Evolutionary conservation across 192 early-diverging fungal genomes (phyloP), one percentile per base, ranked within the genome.

Genomic region (Backusella tuberculispora): DNA sequence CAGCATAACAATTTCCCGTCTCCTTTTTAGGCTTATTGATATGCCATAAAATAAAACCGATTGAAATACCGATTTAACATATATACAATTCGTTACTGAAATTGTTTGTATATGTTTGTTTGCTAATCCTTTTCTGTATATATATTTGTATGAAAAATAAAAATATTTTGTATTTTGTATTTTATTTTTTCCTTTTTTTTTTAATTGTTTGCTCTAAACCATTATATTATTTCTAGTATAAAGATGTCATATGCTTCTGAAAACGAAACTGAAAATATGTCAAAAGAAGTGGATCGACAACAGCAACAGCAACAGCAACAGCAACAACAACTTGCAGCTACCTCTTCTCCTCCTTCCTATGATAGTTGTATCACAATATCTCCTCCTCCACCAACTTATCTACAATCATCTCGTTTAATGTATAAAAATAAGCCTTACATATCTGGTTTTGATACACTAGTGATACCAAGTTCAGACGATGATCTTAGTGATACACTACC

Each of bases 21-120:
- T 60, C 53, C 53, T 60, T 60, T 60, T 60, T 60, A 26, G 10
- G 53, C 29, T 34, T 26, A 24, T 5, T 60, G 53, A 60, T 60
- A 60, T 60, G 53, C 53, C 53, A 60, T 60, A 60, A 60, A 10
- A 26, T 60, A 60, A 56, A 60, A 60, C 53, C 53, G 53, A 60
- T 60, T 26, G 53, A 60, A 26, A 26, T 60, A 60, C 53, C 53
- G 53, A 60, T 60, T 12, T 12, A n/a, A 12, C 21, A 34, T 34
- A 34, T 34, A 34, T 34, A 34, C n/a, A n/a, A n/a, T n/a, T n/a
- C n/a, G n/a, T n/a, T n/a, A n/a, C n/a, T 19, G 53, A 60, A 60
- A 13, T 26, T 24, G 53, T 12, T 60, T 60, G 3, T 60, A 60
- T 24, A 24, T 60, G 53, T 60, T 60, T 60, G 53, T 60, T 60